A percentile compares a stretch with the other conserved stretches of the same genome.
Evolutionary conservation across 2,329 filamentous ascomycete genomes (phyloP).

Genomic region (Ophiostoma himal-ulmi): DNA sequence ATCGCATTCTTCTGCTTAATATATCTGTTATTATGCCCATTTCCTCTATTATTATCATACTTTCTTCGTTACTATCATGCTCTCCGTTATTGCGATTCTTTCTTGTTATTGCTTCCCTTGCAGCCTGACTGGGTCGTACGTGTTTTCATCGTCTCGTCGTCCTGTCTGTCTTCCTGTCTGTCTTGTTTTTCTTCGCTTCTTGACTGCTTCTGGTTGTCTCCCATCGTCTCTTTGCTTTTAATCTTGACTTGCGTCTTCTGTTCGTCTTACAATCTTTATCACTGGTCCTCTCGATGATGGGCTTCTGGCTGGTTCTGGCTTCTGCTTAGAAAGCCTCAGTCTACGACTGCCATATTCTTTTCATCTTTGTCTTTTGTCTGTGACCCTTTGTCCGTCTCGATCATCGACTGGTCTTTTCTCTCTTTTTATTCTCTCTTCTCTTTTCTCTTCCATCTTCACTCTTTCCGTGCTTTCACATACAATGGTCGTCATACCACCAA

Average conservation of each 20-base stretch:
- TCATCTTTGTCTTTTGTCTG: background rate
- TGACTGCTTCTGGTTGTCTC: background rate
- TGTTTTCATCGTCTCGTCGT: background rate
- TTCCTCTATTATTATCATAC: background rate
- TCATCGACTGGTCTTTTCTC: constrained; percentile 1
- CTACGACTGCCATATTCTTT: constrained; percentile 8
- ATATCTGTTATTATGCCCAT: background rate
- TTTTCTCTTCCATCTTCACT: background rate
- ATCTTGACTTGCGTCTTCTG: background rate
- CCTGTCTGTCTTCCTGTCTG: background rate
- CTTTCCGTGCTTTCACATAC: background rate
- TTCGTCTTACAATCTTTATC: background rate
- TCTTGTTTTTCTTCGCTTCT: background rate
- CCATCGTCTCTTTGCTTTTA: background rate
- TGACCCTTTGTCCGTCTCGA: background rate
- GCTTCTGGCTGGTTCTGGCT: constrained; percentile 6
- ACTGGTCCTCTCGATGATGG: background rate
- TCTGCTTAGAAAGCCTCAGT: constrained; percentile 7
- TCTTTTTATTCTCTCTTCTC: background rate
- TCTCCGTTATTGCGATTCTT: background rate
- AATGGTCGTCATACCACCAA: constrained; percentile 23
- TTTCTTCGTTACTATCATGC: background rate
- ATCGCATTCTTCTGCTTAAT: background rate
- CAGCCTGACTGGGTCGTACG: constrained; percentile 1
- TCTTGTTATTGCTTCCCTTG: background rate